Percentiles rank a stretch among this genome's conserved stretches.
phyloP scores from a whole-genome alignment of 1,139 yeast genomes.

The Pichia sp. region DNA sequence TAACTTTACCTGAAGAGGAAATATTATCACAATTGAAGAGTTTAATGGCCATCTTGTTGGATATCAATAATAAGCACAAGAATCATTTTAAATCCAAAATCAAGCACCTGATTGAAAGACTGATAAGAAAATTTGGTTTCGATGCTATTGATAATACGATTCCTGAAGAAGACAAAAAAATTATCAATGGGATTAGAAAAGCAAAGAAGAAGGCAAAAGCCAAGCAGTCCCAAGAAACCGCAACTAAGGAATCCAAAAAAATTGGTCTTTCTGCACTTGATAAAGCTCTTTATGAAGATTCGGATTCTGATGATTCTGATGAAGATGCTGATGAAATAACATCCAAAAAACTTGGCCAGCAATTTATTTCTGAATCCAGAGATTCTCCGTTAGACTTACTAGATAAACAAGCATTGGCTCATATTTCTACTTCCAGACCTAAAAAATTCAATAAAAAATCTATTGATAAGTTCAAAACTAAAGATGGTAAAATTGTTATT shows the following conservation, averaged over 20 bases:
- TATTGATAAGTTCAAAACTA: constrained; percentile 39
- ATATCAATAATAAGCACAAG: constrained; percentile 94
- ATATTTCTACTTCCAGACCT: constrained; percentile 82
- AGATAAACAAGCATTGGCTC: constrained; percentile 77
- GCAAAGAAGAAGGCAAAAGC: constrained; percentile 80
- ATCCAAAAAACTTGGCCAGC: constrained; percentile 31
- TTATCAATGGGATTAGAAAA: constrained; percentile 80
- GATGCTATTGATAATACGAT: constrained; percentile 71
- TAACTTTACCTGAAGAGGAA: constrained; percentile 75
- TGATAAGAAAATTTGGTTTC: constrained; percentile 82
- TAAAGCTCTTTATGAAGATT: constrained; percentile 54
- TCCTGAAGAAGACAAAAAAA: constrained; percentile 82
- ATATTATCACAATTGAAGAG: constrained; percentile 61
- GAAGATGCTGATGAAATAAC: constrained; percentile 31
- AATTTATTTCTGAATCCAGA: constrained; percentile 68
- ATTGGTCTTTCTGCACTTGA: constrained; percentile 61
- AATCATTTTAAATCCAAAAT: constrained; percentile 91
- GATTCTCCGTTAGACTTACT: constrained; percentile 86
- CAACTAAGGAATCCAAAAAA: constrained; percentile 28
- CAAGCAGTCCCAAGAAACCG: constrained; percentile 37
- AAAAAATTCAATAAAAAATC: constrained; percentile 41
- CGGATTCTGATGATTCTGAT: constrained; percentile 47
- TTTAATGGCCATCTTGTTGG: constrained; percentile 64
- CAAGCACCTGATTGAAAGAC: constrained; percentile 84
- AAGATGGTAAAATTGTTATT: constrained; percentile 45